phyloP scores from a whole-genome alignment of 768 basidiomycete genomes.

The Boletus vinaceobasis region DNA sequence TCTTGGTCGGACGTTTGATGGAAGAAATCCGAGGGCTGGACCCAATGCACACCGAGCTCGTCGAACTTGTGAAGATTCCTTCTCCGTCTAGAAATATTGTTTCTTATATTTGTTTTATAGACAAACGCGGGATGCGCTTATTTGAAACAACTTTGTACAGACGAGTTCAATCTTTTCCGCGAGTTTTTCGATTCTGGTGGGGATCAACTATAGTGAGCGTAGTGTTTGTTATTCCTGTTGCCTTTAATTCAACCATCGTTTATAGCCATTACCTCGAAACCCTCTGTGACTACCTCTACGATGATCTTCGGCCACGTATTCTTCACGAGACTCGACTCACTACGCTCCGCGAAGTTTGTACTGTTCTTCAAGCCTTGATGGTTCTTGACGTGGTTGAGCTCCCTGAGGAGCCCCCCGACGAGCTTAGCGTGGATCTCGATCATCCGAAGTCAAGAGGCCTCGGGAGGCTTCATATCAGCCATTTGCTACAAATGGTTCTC shows the following conservation, averaged over 20 bases:
- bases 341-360: slow-evolving; percentile 92
- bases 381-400: slow-evolving; percentile 70
- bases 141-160: slow-evolving; percentile 84
- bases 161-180: slow-evolving; percentile 84
- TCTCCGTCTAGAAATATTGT: background rate
- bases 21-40: slow-evolving; percentile 84
- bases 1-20: slow-evolving; percentile 69
- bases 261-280: slow-evolving; percentile 85
- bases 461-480: slow-evolving; percentile 70
- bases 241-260: slow-evolving; percentile 4
- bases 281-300: slow-evolving; percentile 91
- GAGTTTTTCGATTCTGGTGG: slow-evolving; percentile 88
- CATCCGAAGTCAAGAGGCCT: slow-evolving; percentile 39
- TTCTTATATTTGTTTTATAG: slow-evolving; percentile 36
- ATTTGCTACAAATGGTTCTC: slow-evolving; percentile 81
- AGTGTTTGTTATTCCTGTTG: background rate
- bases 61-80: slow-evolving; percentile 68
- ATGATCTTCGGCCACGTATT: slow-evolving; percentile 92
- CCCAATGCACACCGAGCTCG: slow-evolving; percentile 74
- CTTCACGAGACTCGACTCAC: slow-evolving; percentile 88
- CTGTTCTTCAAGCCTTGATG: slow-evolving; percentile 94
- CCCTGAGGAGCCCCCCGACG: slow-evolving; percentile 28
- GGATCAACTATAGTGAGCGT: slow-evolving; percentile 61
- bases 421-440: slow-evolving; percentile 40
- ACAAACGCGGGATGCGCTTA: slow-evolving; percentile 91